These are phyloP conservation scores for Sugiyamaella valdiviana DNA, from an alignment of 805 yeast genomes.

Conservation along the genomic window DNA sequence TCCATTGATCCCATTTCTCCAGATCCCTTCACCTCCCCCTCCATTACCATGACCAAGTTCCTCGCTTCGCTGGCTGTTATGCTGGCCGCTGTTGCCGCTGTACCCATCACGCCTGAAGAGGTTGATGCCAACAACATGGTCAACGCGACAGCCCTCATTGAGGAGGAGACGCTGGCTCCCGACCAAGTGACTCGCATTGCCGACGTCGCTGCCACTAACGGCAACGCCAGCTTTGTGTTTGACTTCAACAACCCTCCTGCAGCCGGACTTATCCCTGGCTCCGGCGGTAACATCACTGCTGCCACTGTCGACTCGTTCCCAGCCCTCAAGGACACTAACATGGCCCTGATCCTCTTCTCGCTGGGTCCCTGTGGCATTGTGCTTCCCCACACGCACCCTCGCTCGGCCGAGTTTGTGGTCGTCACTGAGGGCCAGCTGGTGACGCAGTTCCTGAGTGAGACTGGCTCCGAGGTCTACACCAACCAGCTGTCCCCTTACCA, in stretches of 20 bases:
- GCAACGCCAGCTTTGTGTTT: constrained; percentile 16
- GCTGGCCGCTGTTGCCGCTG: background rate
- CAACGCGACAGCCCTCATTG: constrained; percentile 4
- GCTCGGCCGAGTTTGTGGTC: constrained; percentile 16
- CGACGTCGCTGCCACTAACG: constrained; percentile 11
- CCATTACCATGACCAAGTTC: background rate
- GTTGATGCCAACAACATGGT: background rate
- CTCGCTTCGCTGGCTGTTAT: background rate
- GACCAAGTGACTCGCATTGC: constrained; percentile 13
- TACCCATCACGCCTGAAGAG: background rate
- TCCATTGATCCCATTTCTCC: too few relatives aligned
- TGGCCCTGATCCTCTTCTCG: constrained; percentile 13
- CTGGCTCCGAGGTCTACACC: constrained; percentile 14
- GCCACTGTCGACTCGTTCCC: constrained; percentile 17
- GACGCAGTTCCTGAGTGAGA: constrained; percentile 18
- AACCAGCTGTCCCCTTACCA: constrained; percentile 9
- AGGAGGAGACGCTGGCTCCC: constrained; percentile 10
- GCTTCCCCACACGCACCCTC: constrained; percentile 18
- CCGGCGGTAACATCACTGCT: constrained; percentile 11
- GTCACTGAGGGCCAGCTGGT: constrained; percentile 17
- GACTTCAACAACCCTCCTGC: constrained; percentile 15
- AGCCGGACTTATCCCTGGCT: constrained; percentile 10
- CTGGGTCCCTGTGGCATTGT: constrained; percentile 19
- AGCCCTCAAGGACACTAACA: constrained; percentile 15
- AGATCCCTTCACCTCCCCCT: background rate